These are phyloP conservation scores for Peterozyma toletana DNA, from an alignment of 805 yeast species.

Conservation along the genomic window DNA sequence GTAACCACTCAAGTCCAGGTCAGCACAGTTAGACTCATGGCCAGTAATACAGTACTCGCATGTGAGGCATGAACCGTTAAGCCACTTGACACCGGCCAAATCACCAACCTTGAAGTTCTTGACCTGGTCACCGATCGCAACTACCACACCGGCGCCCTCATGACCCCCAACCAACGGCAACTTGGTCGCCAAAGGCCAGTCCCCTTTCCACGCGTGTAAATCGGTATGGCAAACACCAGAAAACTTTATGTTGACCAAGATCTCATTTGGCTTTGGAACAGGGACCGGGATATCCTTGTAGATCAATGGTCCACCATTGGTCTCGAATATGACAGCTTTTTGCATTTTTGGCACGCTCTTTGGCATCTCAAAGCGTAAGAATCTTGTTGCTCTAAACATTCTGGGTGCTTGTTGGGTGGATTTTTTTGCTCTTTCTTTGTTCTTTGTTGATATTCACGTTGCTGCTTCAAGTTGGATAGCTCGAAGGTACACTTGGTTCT, in stretches of 20 bases:
- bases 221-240: constrained; percentile 95
- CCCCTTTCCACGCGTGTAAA: constrained; percentile 91
- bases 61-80: constrained; percentile 67
- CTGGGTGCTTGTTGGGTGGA: background rate
- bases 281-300: constrained; percentile 80
- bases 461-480: no score
- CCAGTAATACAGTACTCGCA: constrained; percentile 70
- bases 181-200: constrained; percentile 77
- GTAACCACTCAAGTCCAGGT: constrained; percentile 76
- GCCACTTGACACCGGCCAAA: constrained; percentile 79
- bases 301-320: constrained; percentile 53
- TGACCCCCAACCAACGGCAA: constrained; percentile 83
- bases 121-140: constrained; percentile 66
- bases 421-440: no score
- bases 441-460: no score
- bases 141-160: constrained; percentile 86
- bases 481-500: no score
- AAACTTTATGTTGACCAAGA: constrained; percentile 74
- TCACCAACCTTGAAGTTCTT: constrained; percentile 72
- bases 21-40: constrained; percentile 64
- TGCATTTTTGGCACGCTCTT: constrained; percentile 51
- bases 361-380: constrained; percentile 10
- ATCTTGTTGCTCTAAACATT: constrained; percentile 7
- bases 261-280: constrained; percentile 67
- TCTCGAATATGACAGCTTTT: constrained; percentile 66